A percentile compares a stretch with the other conserved stretches of the same genome.
phyloP scores from a whole-genome alignment of 306 rosid species.

The Cicer yamashitae region DNA sequence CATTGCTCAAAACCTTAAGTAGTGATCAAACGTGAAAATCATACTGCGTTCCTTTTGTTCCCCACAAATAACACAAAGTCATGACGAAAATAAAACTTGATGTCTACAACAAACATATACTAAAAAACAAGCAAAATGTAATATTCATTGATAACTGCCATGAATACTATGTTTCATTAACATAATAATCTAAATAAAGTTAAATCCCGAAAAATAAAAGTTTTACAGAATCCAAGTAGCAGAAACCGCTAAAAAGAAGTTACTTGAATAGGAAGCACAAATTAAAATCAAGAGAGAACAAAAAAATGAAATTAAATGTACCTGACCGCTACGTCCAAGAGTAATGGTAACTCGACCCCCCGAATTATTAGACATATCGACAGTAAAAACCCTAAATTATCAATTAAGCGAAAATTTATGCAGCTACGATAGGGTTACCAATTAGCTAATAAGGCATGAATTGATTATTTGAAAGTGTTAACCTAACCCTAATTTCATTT shows the following conservation, averaged over 20 bases:
- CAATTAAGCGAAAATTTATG: constrained; percentile 39
- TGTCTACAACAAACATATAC: background rate
- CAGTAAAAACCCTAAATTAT: constrained; percentile 59
- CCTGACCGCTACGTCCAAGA: constrained; percentile 92
- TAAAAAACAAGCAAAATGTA: constrained; percentile 30
- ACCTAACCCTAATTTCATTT: constrained; percentile 49
- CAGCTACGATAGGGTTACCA: constrained; percentile 1
- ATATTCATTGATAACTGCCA: background rate
- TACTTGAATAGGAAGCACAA: constrained; percentile 12
- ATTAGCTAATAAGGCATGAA: constrained; percentile 39
- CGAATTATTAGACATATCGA: constrained; percentile 69
- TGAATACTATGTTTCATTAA: background rate
- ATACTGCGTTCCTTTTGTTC: background rate
- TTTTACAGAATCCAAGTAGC: constrained; percentile 21
- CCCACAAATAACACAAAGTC: constrained; percentile 19
- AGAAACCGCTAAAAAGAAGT: constrained; percentile 21
- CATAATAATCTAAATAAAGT: constrained; percentile 13
- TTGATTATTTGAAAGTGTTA: constrained; percentile 22
- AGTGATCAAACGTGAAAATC: background rate
- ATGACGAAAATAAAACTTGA: background rate
- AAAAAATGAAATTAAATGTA: constrained; percentile 15
- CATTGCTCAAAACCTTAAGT: constrained; percentile 17
- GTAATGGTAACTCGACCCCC: constrained; percentile 86
- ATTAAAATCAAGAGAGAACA: background rate
- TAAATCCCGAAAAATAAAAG: background rate